Percentiles rank a stretch among this genome's conserved stretches.
These are phyloP conservation scores for Circinella umbellata DNA, from an alignment of 371 early-diverging fungal species.

Conservation along the genomic window DNA sequence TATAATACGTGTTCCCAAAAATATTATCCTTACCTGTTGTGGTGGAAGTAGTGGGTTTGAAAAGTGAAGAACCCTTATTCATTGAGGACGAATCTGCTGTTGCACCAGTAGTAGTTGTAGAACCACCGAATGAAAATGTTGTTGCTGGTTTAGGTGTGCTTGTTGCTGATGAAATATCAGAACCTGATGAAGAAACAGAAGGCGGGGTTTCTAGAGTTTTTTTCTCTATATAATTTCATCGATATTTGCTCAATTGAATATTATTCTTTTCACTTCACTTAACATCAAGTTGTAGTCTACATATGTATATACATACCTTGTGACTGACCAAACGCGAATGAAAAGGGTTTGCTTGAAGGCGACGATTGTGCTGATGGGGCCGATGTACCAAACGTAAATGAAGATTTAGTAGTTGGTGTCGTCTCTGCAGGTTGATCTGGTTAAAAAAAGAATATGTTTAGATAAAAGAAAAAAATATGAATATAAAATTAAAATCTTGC, in stretches of 20 bases:
- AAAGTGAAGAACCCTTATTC: background rate
- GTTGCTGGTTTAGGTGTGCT: background rate
- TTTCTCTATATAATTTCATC: background rate
- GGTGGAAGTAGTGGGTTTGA: background rate
- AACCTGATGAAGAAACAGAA: background rate
- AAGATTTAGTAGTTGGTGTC: background rate
- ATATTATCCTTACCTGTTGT: background rate
- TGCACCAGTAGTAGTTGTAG: background rate
- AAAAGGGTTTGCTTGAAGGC: background rate
- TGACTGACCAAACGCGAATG: constrained; percentile 3
- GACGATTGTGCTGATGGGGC: background rate
- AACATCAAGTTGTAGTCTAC: no score
- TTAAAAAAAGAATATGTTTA: no score
- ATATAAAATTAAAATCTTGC: no score
- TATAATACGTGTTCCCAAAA: no score
- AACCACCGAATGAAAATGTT: background rate
- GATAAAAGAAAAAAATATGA: no score
- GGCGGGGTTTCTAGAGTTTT: background rate
- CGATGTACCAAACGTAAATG: constrained; percentile 8
- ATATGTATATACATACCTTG: no score
- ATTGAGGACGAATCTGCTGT: background rate
- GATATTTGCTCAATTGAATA: no score
- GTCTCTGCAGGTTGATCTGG: background rate
- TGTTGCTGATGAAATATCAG: no score
- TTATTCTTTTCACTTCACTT: no score